These are phyloP conservation scores for Endocarpon pusillum DNA, from an alignment of 495 filamentous ascomycete genomes.

Conservation along the genomic window DNA sequence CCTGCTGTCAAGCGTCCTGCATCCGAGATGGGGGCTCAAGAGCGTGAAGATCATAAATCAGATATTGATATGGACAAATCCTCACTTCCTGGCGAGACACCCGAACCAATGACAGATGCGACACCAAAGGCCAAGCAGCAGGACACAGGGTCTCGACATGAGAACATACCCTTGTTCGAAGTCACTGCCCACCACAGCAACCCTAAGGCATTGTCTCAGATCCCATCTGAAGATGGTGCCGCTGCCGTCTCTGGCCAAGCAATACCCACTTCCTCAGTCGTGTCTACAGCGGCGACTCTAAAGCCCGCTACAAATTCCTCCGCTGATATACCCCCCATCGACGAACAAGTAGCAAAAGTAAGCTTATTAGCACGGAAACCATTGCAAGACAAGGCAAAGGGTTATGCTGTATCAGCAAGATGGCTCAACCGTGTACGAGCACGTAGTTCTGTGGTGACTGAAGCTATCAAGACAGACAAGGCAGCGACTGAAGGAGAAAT, in stretches of 20 bases:
- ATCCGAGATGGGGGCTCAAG: slow-evolving; percentile 27
- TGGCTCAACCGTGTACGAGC: slow-evolving; percentile 68
- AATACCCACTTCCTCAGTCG: neutral
- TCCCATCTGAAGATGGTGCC: slow-evolving; percentile 7
- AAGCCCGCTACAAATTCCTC: neutral
- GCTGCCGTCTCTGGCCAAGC: neutral
- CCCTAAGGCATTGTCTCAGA: slow-evolving; percentile 7
- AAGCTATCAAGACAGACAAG: slow-evolving; percentile 35
- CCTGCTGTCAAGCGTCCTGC: slow-evolving; percentile 36
- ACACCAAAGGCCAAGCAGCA: slow-evolving; percentile 13
- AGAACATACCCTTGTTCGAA: slow-evolving; percentile 11
- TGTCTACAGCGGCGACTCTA: neutral
- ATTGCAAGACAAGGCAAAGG: slow-evolving; percentile 50
- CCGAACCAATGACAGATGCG: neutral
- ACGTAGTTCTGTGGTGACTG: slow-evolving; percentile 36
- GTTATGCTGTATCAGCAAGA: slow-evolving; percentile 56
- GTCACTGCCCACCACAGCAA: slow-evolving; percentile 12
- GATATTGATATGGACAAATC: slow-evolving; percentile 19
- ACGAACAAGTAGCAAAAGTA: slow-evolving; percentile 63
- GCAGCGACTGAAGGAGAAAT: slow-evolving; percentile 44
- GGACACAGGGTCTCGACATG: slow-evolving; percentile 12
- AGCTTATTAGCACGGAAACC: slow-evolving; percentile 31
- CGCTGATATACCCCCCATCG: slow-evolving; percentile 29
- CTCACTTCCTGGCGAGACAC: slow-evolving; percentile 1
- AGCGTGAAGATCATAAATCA: slow-evolving; percentile 8